These are phyloP conservation scores for Fraxinus floribunda DNA, from an alignment of 305 asterid species.

Conservation along the genomic window DNA sequence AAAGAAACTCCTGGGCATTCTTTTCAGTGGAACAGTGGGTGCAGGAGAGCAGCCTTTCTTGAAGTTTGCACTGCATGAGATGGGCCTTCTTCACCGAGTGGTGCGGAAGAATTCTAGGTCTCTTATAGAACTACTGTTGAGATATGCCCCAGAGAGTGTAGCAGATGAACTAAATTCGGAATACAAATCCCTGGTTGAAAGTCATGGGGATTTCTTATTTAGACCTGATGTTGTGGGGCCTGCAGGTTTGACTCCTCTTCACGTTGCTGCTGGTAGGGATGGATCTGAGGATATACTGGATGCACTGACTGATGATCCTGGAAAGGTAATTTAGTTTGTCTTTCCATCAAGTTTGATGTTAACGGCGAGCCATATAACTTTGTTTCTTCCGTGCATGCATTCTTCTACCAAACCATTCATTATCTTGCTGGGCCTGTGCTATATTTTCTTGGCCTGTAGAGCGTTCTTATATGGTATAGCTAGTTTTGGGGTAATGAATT, in stretches of 20 bases:
- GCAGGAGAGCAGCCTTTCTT: constrained; percentile 45
- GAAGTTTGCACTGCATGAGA: constrained; percentile 51
- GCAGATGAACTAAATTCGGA: constrained; percentile 48
- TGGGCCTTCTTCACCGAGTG: constrained; percentile 71
- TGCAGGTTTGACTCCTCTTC: constrained; percentile 81
- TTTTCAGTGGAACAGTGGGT: constrained; percentile 53
- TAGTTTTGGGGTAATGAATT: background rate
- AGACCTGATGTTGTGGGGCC: constrained; percentile 68
- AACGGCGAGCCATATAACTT: background rate
- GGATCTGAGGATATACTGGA: constrained; percentile 68
- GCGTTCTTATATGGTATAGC: background rate
- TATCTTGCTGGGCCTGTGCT: background rate
- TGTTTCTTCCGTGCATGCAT: background rate
- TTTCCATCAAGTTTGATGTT: background rate
- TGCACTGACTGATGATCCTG: constrained; percentile 72
- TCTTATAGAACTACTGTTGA: constrained; percentile 62
- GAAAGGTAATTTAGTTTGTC: constrained; percentile 44
- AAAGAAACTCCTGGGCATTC: constrained; percentile 54
- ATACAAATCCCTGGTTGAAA: constrained; percentile 35
- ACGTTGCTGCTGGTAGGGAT: constrained; percentile 76
- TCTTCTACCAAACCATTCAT: background rate
- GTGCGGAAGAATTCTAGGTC: constrained; percentile 66
- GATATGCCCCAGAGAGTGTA: constrained; percentile 50
- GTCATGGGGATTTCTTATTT: constrained; percentile 43
- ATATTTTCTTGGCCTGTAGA: background rate